Evolutionary conservation across 1,284 basidiomycete genomes (phyloP), one percentile per base, ranked within the genome.

Genomic region (Rhodotorula sp.): DNA sequence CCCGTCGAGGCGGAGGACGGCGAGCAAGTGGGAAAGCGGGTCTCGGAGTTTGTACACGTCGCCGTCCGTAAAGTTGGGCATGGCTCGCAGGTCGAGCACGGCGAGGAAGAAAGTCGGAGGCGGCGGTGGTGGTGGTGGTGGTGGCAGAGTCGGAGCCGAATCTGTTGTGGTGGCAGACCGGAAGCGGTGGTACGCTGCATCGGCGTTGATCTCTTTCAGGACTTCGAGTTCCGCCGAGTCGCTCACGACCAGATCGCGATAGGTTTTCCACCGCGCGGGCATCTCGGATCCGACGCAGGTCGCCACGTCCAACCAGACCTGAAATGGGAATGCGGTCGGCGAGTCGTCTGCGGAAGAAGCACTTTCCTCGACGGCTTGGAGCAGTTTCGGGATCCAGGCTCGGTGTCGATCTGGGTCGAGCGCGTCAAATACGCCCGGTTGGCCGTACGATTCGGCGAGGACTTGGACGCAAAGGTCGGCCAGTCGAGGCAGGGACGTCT

Each of bases 81-180:
- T 63, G 49, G 61, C 58, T 2, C 65, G 31, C 14, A 74, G 65
- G 57, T 74, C 73, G 62, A 74, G 67, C 23, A 46, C 63, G 29
- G 73, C 62, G 51, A 74, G 70, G 60, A 71, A 74, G 65, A 69
- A 71, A 1, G 67, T 26, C 8, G 70, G 73, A 21, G 57, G 34
- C 34, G 34, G 31, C 5, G 43, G 12, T n/a, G 58, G 58, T 52
- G 21, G 21, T n/a, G 54, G 29, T 29, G 26, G 26, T 26, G 54
- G n/a, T n/a, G 14, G 29, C 26, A 14, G 57, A 23, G n/a, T 31
- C 46, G 26, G 34, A 34, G 34, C 34, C 34, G 34, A 7, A 34
- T 34, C 34, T 34, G 34, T 34, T 34, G 31, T 12, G 48, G 14
- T 7, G 31, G 26, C 1, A 21, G 26, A 21, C 26, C n/a, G 59